Conservation (phyloP, 176 grass and related monocot genomes). For the Paspalum vaginatum region DNA sequence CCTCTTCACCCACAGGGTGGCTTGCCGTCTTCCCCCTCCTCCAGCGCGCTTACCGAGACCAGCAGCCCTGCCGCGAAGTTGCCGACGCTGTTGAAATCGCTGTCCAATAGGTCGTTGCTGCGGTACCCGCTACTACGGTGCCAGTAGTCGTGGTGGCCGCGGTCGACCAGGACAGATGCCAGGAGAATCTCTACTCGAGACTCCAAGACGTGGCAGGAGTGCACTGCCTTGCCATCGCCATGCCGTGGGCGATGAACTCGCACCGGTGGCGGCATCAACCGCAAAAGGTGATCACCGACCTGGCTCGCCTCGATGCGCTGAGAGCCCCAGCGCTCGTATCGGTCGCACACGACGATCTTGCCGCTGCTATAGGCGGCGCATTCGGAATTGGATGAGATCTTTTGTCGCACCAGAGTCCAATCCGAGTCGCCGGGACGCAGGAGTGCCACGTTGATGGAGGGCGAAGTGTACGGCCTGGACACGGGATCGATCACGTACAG, state of each 20-base stretch:
- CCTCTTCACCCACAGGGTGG: neutral
- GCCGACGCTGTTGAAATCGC: neutral
- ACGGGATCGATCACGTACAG: neutral
- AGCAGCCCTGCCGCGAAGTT: neutral
- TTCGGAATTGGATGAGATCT: too few species aligned
- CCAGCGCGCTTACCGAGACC: neutral
- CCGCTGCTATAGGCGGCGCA: neutral
- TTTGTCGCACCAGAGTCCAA: neutral
- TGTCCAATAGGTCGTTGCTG: too few species aligned
- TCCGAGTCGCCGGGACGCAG: neutral
- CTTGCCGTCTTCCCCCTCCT: neutral
- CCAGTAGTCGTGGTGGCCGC: too few species aligned
- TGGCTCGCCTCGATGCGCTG: too few species aligned
- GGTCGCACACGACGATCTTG: neutral
- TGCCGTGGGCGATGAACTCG: too few species aligned
- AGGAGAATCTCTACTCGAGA: neutral
- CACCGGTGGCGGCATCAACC: too few species aligned
- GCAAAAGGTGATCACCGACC: neutral
- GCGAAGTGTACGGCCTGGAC: neutral
- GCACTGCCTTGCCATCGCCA: neutral
- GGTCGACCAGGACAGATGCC: neutral
- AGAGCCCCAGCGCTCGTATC: too few species aligned
- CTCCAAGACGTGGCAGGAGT: neutral
- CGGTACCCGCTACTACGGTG: too few species aligned
- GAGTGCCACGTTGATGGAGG: neutral